A percentile compares a stretch with the other conserved stretches of the same genome.
phyloP scores from a whole-genome alignment of 495 filamentous ascomycete species.

The Neurospora pannonica region DNA sequence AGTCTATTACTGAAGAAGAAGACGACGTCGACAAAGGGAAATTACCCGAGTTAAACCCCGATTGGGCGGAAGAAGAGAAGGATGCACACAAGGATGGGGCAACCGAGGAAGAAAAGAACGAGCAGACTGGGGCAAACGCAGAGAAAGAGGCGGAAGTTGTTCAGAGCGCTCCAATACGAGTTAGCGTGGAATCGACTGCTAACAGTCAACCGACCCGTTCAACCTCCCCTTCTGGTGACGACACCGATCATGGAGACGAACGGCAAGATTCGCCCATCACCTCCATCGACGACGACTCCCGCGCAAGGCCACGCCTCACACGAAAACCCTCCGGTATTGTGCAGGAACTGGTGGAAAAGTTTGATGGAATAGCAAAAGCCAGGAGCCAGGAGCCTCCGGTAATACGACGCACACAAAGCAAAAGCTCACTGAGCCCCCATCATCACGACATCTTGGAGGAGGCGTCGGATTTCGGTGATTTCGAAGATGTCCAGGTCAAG shows the following conservation, averaged over 20 bases:
- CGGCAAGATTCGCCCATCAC: slow-evolving; percentile 42
- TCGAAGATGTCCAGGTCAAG: slow-evolving; percentile 38
- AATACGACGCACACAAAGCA: slow-evolving; percentile 7
- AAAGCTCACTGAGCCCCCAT: not conserved
- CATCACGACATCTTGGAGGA: slow-evolving; percentile 16
- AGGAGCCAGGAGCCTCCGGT: slow-evolving; percentile 22
- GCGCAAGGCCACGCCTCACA: slow-evolving; percentile 14
- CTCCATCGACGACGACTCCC: slow-evolving; percentile 43
- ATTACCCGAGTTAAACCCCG: not conserved
- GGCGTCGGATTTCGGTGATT: slow-evolving; percentile 42
- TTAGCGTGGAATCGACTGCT: slow-evolving; percentile 9
- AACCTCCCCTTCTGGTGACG: slow-evolving; percentile 31
- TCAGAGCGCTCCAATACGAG: slow-evolving; percentile 1
- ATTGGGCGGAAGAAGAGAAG: not conserved
- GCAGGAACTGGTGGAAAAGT: slow-evolving; percentile 38
- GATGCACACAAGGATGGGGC: not conserved
- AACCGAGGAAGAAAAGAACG: not conserved
- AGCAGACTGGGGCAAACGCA: not conserved
- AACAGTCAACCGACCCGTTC: slow-evolving; percentile 18
- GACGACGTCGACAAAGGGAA: not conserved
- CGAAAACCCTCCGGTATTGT: slow-evolving; percentile 31
- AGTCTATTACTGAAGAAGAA: slow-evolving; percentile 1
- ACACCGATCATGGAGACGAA: slow-evolving; percentile 29
- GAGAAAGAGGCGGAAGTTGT: not conserved
- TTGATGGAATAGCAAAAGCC: slow-evolving; percentile 33